Percentiles rank a stretch among this genome's conserved stretches.
phyloP scores from a whole-genome alignment of 2,329 filamentous ascomycete species.

The Paecilomyces sp. region DNA sequence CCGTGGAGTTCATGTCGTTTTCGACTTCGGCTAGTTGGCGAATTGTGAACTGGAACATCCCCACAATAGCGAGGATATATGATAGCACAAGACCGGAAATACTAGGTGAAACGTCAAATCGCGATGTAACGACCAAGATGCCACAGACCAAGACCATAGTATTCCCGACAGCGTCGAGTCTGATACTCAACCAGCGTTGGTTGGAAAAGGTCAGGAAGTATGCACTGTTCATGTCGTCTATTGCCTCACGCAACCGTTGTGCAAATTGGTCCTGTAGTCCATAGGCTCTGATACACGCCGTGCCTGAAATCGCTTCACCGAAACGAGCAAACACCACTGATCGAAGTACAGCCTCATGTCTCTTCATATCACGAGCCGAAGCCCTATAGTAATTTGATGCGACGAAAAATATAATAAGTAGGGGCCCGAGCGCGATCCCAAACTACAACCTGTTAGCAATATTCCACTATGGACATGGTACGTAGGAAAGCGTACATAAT shows the following conservation, averaged over 20 bases:
- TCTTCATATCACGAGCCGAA: constrained; percentile 89
- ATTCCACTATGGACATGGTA: too few species aligned
- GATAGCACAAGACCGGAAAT: constrained; percentile 80
- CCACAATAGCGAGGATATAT: constrained; percentile 87
- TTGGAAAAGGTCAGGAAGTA: constrained; percentile 93
- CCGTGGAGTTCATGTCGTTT: constrained; percentile 96
- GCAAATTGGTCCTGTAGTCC: constrained; percentile 70
- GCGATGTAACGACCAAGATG: constrained; percentile 81
- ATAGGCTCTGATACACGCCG: constrained; percentile 82
- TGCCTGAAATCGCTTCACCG: constrained; percentile 74
- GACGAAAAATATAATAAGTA: constrained; percentile 71
- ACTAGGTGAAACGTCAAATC: constrained; percentile 74
- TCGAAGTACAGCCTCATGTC: constrained; percentile 82
- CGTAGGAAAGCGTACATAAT: constrained; percentile 48
- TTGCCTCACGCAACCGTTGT: constrained; percentile 56
- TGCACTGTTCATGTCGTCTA: constrained; percentile 85
- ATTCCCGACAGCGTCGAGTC: constrained; percentile 77
- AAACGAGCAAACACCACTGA: constrained; percentile 88
- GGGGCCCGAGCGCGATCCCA: constrained; percentile 58
- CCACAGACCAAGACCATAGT: constrained; percentile 78
- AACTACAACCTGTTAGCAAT: constrained; percentile 41
- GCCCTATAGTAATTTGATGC: constrained; percentile 82
- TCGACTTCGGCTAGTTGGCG: constrained; percentile 90
- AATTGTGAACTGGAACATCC: constrained; percentile 91
- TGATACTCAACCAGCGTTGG: constrained; percentile 79